Conservation (phyloP, 2,329 filamentous ascomycete genomes). For the Epicoccum sorghinum region DNA sequence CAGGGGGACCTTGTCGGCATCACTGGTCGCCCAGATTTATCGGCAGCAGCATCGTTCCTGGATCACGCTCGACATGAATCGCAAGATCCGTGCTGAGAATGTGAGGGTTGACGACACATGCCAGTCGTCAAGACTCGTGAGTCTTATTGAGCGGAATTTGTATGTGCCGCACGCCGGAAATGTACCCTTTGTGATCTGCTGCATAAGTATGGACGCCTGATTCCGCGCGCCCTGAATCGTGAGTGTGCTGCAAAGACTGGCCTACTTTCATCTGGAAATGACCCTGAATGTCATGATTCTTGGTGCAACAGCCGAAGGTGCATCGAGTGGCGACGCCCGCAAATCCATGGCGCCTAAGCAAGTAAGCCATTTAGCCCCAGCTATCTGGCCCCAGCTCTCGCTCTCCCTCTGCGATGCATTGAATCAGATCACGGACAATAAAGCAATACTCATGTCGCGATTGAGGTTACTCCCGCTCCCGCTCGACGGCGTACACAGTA, state of each 20-base stretch:
- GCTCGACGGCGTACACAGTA: conserved; percentile 30
- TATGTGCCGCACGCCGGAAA: not conserved
- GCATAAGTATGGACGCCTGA: not conserved
- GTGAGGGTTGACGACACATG: conserved; percentile 2
- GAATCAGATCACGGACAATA: not conserved
- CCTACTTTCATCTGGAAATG: not conserved
- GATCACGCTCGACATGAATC: conserved; percentile 24
- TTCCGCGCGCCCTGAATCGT: not conserved
- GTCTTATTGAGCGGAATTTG: no score
- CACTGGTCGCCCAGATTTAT: conserved; percentile 30
- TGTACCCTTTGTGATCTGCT: not conserved
- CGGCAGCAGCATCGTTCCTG: conserved; percentile 33
- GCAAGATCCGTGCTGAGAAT: conserved; percentile 21
- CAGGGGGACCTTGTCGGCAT: conserved; percentile 38
- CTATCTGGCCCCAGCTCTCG: not conserved
- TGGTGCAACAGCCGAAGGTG: not conserved
- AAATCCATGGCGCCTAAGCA: not conserved
- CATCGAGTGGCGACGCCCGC: not conserved
- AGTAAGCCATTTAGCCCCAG: not conserved
- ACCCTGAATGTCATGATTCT: no score
- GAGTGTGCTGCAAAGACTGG: not conserved
- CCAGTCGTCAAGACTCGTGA: not conserved
- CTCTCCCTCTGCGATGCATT: not conserved
- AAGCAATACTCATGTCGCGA: conserved; percentile 24
- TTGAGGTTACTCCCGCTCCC: conserved; percentile 39